These are phyloP conservation scores for Porphyra umbilicalis DNA, from an alignment of 31 red algal species.

Conservation along the genomic window DNA sequence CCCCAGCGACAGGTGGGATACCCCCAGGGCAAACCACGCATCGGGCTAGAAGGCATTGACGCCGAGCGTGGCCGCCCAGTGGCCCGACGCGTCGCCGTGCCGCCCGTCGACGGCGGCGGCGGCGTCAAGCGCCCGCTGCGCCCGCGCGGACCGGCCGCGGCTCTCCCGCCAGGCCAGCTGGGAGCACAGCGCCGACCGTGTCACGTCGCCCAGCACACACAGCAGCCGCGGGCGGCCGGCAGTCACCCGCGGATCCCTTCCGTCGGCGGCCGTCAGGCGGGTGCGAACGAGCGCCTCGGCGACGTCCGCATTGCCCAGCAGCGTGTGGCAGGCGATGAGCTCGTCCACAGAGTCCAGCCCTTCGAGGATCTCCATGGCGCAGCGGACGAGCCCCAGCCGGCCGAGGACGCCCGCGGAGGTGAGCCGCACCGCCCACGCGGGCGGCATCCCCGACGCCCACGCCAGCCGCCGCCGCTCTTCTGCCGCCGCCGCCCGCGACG, in stretches of 20 bases:
- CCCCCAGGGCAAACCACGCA: conserved; percentile 70
- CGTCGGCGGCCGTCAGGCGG: too few species aligned
- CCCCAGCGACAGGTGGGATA: too few species aligned
- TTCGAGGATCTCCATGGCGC: conserved; percentile 84
- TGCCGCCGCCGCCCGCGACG: conserved; percentile 2
- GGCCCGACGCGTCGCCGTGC: conserved; percentile 35
- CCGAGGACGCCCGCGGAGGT: conserved; percentile 76
- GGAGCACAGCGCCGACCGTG: conserved; percentile 35
- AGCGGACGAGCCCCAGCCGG: conserved; percentile 83
- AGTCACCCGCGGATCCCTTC: too few species aligned
- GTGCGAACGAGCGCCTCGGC: conserved; percentile 58
- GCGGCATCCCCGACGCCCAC: conserved; percentile 56
- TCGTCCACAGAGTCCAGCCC: conserved; percentile 84
- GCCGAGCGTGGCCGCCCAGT: conserved; percentile 41
- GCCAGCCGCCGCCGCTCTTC: conserved; percentile 37
- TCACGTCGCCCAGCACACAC: conserved; percentile 84
- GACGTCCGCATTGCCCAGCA: conserved; percentile 71
- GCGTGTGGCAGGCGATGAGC: conserved; percentile 85
- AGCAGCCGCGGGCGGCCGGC: conserved; percentile 78
- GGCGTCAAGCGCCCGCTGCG: conserved; percentile 60
- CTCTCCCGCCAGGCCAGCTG: conserved; percentile 67
- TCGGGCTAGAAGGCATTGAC: conserved; percentile 83
- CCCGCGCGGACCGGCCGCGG: conserved; percentile 58
- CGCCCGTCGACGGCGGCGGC: conserved; percentile 32
- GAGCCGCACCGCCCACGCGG: conserved; percentile 74